phyloP scores from a whole-genome alignment of 257 asterid species.

The Dorcoceras hygrometricum region DNA sequence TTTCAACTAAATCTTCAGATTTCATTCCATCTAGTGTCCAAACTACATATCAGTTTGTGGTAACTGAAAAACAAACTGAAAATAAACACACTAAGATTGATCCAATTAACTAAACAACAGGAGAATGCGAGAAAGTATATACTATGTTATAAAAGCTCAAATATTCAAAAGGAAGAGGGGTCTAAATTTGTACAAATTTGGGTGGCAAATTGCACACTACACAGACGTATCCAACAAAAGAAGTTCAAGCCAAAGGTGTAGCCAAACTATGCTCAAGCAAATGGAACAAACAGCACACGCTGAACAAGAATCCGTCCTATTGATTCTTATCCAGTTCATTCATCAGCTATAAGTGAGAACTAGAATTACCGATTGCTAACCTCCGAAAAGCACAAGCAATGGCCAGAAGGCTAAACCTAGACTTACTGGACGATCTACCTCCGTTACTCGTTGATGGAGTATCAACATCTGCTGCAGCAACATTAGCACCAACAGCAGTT shows the following conservation, averaged over 20 bases:
- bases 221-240: slow-evolving; percentile 13
- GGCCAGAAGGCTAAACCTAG: slow-evolving; percentile 48
- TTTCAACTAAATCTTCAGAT: no score
- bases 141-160: not conserved
- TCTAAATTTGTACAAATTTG: slow-evolving; percentile 11
- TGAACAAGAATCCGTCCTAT: slow-evolving; percentile 23
- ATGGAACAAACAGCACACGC: slow-evolving; percentile 9
- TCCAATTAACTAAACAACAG: not conserved
- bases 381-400: slow-evolving; percentile 64
- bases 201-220: not conserved
- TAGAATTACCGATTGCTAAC: slow-evolving; percentile 46
- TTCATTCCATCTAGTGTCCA: no score
- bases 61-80: not conserved
- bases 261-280: slow-evolving; percentile 11
- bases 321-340: not conserved
- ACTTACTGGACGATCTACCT: slow-evolving; percentile 37
- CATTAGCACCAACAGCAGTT: slow-evolving; percentile 14
- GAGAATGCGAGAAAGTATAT: not conserved
- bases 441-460: slow-evolving; percentile 38
- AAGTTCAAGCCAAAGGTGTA: slow-evolving; percentile 12
- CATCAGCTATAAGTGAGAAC: slow-evolving; percentile 32
- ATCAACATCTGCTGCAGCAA: slow-evolving; percentile 23
- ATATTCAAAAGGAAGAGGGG: not conserved
- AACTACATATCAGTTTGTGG: no score
- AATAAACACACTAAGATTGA: not conserved